A percentile compares a stretch with the other conserved stretches of the same genome.
phyloP scores from a whole-genome alignment of 2,329 filamentous ascomycete species.

The Apiospora phragmitis region DNA sequence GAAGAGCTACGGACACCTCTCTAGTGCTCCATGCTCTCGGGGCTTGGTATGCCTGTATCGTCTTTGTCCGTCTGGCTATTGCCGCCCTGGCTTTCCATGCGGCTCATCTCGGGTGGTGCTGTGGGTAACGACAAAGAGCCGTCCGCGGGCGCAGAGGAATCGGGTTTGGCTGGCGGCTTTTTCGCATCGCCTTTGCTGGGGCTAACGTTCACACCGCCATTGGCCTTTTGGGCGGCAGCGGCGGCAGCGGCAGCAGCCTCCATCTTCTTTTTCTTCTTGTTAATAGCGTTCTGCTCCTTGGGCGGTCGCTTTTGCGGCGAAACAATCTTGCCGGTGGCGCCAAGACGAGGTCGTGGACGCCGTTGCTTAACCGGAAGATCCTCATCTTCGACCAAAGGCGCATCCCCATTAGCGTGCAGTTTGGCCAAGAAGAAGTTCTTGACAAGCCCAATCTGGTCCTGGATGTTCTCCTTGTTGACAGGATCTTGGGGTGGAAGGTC shows the following conservation, averaged over 20 bases:
- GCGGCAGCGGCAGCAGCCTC: constrained; percentile 59
- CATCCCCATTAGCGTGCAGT: constrained; percentile 78
- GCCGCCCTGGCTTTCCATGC: constrained; percentile 55
- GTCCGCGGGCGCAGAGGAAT: constrained; percentile 44
- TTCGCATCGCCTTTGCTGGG: constrained; percentile 37
- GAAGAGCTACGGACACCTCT: constrained; percentile 12
- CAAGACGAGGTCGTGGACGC: constrained; percentile 65
- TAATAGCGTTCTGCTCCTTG: constrained; percentile 78
- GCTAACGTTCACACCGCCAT: constrained; percentile 27
- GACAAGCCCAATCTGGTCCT: constrained; percentile 81
- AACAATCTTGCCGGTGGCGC: constrained; percentile 80
- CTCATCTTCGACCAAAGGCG: constrained; percentile 88
- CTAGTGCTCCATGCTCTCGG: constrained; percentile 68
- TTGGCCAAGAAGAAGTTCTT: constrained; percentile 91
- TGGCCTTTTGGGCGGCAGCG: constrained; percentile 27
- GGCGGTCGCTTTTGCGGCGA: constrained; percentile 80
- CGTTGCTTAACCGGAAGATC: constrained; percentile 92
- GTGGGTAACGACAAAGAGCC: constrained; percentile 39
- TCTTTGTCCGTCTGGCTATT: constrained; percentile 69
- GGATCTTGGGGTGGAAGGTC: constrained; percentile 70
- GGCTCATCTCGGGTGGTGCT: constrained; percentile 55
- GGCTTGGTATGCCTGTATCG: constrained; percentile 79
- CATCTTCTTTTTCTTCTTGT: constrained; percentile 85
- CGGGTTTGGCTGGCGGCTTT: constrained; percentile 39
- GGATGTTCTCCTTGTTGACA: constrained; percentile 76